Base-by-base conservation (phyloP, 139 green algal genomes). In the Micractinium conductrix region DNA sequence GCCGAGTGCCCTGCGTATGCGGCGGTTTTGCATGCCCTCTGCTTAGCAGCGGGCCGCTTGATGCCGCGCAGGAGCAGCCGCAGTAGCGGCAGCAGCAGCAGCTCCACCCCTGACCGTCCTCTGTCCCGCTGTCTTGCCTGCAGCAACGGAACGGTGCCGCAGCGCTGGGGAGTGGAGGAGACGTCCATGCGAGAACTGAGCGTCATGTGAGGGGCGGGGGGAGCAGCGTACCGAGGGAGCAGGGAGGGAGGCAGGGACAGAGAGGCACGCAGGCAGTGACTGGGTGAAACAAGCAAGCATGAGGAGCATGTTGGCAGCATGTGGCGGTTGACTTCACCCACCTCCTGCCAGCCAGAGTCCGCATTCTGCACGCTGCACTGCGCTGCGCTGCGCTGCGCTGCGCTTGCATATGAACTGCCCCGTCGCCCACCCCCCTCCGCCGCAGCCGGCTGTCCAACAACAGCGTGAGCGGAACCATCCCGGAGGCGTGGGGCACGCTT, bases 61-160 rank as follows among this genome's bases (percentile, higher is more conserved):
- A n/a, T n/a, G n/a, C n/a, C n/a, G n/a, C n/a, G n/a, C n/a, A n/a
- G n/a, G n/a, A n/a, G n/a, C n/a, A n/a, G n/a, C n/a, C n/a, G n/a
- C n/a, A n/a, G n/a, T n/a, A n/a, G n/a, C n/a, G n/a, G n/a, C n/a
- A n/a, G n/a, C n/a, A n/a, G n/a, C n/a, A n/a, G n/a, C n/a, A n/a
- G n/a, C 30, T 8, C 60, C 60, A 44, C 65, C 43, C 33, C 65
- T 28, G 8, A 50, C n/a, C 63, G 30, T 2, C 63, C 33, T 65
- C 28, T 43, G n/a, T 40, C 10, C 5, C 8, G 30, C n/a, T 71
- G 63, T 37, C 16, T 44, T 44, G 12, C 65, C 14, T 67, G 45
- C 76, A 82, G 76, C 8, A 73, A 38, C 2, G 84, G 84, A 19
- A 78, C 71, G 24, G n/a, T 87, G 82, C 82, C 82, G 6, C 43